A percentile compares a stretch with the other conserved stretches of the same genome.
These are phyloP conservation scores for Hymenoscyphus scutula DNA, from an alignment of 2,329 filamentous ascomycete genomes.

Conservation along the genomic window DNA sequence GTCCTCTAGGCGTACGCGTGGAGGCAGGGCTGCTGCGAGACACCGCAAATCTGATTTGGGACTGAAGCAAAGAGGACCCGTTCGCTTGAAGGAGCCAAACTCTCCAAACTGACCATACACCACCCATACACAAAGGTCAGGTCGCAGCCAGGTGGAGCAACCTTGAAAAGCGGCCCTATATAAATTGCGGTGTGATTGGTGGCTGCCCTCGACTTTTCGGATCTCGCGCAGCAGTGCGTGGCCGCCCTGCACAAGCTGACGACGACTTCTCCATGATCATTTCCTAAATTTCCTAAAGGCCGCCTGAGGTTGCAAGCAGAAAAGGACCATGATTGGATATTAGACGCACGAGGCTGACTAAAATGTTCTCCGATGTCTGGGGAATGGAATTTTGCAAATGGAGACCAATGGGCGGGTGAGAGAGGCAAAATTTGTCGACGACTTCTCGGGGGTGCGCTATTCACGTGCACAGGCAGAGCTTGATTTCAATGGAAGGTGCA, in stretches of 20 bases:
- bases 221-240: conserved; percentile 10
- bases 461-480: not conserved
- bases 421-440: too few relatives aligned
- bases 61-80: not conserved
- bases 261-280: conserved; percentile 6
- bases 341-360: not conserved
- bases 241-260: conserved; percentile 14
- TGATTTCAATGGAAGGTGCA: not conserved
- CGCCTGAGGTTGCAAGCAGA: conserved; percentile 4
- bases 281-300: not conserved
- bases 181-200: not conserved
- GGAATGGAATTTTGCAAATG: not conserved
- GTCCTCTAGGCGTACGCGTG: too few relatives aligned
- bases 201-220: not conserved
- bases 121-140: too few relatives aligned
- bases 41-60: not conserved
- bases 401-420: not conserved
- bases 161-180: not conserved
- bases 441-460: too few relatives aligned
- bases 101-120: too few relatives aligned
- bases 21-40: not conserved
- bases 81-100: not conserved
- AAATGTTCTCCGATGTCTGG: not conserved
- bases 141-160: not conserved
- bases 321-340: not conserved